Percentiles rank a stretch among this genome's conserved stretches.
Conservation (phyloP, 1,284 basidiomycete species). For the Microbotryum intermedium region DNA sequence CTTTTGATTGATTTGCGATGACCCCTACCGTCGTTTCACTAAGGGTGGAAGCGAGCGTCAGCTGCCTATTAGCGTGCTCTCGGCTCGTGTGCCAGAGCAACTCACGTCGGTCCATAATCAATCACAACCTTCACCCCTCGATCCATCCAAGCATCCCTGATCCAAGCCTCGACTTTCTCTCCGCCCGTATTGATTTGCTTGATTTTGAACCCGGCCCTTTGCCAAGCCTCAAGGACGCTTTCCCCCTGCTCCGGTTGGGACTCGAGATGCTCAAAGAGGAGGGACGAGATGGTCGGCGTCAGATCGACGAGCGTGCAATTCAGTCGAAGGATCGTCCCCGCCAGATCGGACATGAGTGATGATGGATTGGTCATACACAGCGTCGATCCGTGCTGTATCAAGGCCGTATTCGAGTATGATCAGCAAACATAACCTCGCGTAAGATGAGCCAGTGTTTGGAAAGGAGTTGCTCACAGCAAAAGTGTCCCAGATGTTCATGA, state of each 20-base stretch:
- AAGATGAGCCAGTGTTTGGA: no score
- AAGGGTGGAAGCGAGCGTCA: neutral
- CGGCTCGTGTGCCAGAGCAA: no score
- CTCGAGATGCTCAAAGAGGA: slow-evolving; percentile 29
- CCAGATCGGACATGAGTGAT: slow-evolving; percentile 27
- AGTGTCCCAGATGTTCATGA: slow-evolving; percentile 34
- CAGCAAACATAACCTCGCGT: no score
- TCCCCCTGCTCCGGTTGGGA: slow-evolving; percentile 22
- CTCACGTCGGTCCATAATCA: slow-evolving; percentile 33
- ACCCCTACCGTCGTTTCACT: slow-evolving; percentile 34
- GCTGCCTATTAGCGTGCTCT: no score
- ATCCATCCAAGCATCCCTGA: slow-evolving; percentile 27
- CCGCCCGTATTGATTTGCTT: slow-evolving; percentile 31
- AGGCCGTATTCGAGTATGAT: no score
- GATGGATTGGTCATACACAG: slow-evolving; percentile 30
- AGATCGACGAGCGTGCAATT: slow-evolving; percentile 30
- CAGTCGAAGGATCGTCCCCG: slow-evolving; percentile 21
- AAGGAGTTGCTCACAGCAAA: slow-evolving; percentile 10
- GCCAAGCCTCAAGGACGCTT: slow-evolving; percentile 12
- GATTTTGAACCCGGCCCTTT: slow-evolving; percentile 20
- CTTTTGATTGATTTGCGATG: slow-evolving; percentile 20
- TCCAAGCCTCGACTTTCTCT: slow-evolving; percentile 29
- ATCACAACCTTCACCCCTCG: slow-evolving; percentile 31
- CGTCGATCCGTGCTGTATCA: slow-evolving; percentile 27
- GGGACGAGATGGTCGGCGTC: slow-evolving; percentile 27